Evolutionary conservation across 495 filamentous ascomycete genomes (phyloP).

Genomic region (Amorphotheca resinae): DNA sequence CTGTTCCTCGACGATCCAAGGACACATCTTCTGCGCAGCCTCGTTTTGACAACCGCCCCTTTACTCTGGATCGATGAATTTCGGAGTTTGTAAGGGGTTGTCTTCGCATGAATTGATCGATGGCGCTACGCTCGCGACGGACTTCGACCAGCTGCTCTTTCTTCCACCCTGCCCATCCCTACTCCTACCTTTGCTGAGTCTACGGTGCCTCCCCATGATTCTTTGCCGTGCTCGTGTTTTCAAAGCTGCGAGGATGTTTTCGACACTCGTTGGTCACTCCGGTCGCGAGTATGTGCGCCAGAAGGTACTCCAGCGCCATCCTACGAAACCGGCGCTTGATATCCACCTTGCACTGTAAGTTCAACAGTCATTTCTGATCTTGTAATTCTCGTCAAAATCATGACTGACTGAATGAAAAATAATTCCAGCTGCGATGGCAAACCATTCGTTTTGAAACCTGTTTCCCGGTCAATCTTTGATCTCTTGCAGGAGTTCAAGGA

Average conservation of each 20-base stretch:
- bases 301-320: background rate
- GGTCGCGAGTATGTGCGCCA: background rate
- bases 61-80: too few species aligned
- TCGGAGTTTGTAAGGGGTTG: too few species aligned
- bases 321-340: background rate
- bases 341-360: background rate
- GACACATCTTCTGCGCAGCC: too few species aligned
- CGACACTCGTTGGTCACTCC: background rate
- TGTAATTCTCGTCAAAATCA: background rate
- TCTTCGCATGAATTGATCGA: too few species aligned
- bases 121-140: too few species aligned
- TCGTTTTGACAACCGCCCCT: too few species aligned
- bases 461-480: background rate
- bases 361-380: background rate
- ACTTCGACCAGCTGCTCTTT: too few species aligned
- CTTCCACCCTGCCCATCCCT: too few species aligned
- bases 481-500: background rate
- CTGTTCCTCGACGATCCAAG: too few species aligned
- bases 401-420: background rate
- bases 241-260: background rate
- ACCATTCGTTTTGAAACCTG: background rate
- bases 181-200: background rate
- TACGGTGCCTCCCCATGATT: background rate
- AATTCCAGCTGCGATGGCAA: background rate
- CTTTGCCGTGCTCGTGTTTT: background rate